Percentiles rank a stretch among this genome's conserved stretches.
Conservation (phyloP, 768 basidiomycete species). For the Galerina marginata region DNA sequence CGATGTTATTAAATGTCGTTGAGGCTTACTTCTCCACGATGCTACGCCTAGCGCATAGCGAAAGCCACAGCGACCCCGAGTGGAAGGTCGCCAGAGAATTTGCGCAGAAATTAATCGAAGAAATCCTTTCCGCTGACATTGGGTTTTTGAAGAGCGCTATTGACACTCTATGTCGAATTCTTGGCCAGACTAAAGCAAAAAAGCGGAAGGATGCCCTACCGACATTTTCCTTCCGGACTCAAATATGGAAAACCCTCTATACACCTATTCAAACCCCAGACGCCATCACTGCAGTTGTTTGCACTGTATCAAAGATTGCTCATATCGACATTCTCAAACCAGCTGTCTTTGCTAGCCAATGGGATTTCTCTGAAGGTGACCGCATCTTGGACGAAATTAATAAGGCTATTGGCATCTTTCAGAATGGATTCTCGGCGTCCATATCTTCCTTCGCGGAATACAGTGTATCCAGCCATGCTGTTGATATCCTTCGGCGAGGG, state of each 20-base stretch:
- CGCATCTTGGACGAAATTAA: constrained; percentile 63
- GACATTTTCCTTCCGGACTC: constrained; percentile 50
- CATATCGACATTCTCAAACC: constrained; percentile 69
- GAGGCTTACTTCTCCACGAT: constrained; percentile 44
- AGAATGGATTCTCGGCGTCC: constrained; percentile 64
- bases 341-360: constrained; percentile 50
- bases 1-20: constrained; percentile 35
- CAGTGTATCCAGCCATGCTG: constrained; percentile 53
- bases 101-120: constrained; percentile 41
- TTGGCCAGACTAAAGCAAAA: constrained; percentile 29
- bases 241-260: constrained; percentile 75
- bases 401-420: constrained; percentile 56
- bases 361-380: constrained; percentile 29
- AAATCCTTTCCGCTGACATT: constrained; percentile 37
- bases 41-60: constrained; percentile 42
- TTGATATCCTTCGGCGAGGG: constrained; percentile 58
- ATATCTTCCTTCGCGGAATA: constrained; percentile 72
- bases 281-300: constrained; percentile 63
- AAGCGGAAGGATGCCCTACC: constrained; percentile 31
- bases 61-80: constrained; percentile 33
- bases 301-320: constrained; percentile 60
- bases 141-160: constrained; percentile 34
- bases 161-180: constrained; percentile 35
- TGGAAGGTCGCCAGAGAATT: constrained; percentile 42
- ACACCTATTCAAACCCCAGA: constrained; percentile 56